These are phyloP conservation scores for Triticum monococcum DNA, from an alignment of 176 grass and related monocot species.

Conservation along the genomic window DNA sequence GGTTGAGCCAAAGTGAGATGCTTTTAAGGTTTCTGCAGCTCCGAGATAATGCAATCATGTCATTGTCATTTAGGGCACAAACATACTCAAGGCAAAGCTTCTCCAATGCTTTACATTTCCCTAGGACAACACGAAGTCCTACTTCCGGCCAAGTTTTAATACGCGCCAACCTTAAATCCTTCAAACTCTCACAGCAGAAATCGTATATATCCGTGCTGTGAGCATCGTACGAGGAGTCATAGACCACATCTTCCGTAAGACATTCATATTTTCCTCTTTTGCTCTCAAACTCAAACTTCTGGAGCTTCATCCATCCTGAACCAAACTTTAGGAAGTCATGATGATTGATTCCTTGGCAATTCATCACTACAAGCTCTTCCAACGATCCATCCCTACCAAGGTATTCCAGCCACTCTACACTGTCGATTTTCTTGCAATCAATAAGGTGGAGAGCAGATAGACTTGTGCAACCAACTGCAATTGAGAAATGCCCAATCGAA, in stretches of 20 bases:
- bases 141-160: background rate
- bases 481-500: background rate
- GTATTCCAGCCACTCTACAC: background rate
- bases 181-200: background rate
- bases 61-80: background rate
- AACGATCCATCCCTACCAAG: background rate
- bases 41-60: background rate
- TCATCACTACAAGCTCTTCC: background rate
- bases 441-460: background rate
- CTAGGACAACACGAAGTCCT: background rate
- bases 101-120: background rate
- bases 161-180: background rate
- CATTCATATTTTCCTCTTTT: background rate
- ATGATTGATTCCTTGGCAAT: background rate
- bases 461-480: background rate
- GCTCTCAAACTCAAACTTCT: background rate
- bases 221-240: background rate
- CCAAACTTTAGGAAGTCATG: background rate
- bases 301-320: background rate
- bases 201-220: background rate
- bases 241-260: background rate
- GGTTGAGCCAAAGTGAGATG: background rate
- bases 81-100: background rate
- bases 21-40: constrained; percentile 12
- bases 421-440: background rate